These are phyloP conservation scores for Backusella australiensis DNA, from an alignment of 192 early-diverging fungal species.

Conservation along the genomic window DNA sequence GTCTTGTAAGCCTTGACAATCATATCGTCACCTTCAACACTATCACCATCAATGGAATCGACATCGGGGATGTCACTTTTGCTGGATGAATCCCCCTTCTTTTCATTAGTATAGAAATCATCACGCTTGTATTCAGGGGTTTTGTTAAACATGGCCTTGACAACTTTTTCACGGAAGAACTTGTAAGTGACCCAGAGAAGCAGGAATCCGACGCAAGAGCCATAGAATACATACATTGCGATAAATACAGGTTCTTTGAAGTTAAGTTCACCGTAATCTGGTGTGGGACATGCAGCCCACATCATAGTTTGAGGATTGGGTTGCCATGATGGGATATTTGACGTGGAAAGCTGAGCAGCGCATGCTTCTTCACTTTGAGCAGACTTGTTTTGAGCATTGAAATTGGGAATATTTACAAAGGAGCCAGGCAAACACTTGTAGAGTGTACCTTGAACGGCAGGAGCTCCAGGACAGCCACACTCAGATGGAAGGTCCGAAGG, in stretches of 20 bases:
- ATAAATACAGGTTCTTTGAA: slow-evolving; percentile 36
- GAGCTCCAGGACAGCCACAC: slow-evolving; percentile 31
- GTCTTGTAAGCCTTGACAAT: slow-evolving; percentile 44
- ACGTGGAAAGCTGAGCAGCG: not conserved
- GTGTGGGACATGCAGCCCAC: slow-evolving; percentile 34
- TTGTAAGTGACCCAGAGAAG: slow-evolving; percentile 31
- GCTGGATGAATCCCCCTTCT: not conserved
- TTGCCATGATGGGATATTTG: slow-evolving; percentile 8
- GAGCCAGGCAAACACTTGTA: slow-evolving; percentile 23
- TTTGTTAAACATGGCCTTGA: not conserved
- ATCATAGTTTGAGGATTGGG: slow-evolving; percentile 13
- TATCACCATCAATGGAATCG: slow-evolving; percentile 6
- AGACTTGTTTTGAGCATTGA: slow-evolving; percentile 29
- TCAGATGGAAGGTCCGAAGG: slow-evolving; percentile 27
- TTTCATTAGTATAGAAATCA: slow-evolving; percentile 3
- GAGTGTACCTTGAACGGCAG: slow-evolving; percentile 12
- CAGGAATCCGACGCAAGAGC: slow-evolving; percentile 18
- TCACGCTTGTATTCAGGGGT: slow-evolving; percentile 5
- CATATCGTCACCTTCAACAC: slow-evolving; percentile 25
- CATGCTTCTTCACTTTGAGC: slow-evolving; percentile 22
- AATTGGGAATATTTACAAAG: slow-evolving; percentile 22
- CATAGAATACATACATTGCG: slow-evolving; percentile 26
- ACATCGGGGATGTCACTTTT: not conserved
- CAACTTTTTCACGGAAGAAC: slow-evolving; percentile 1
- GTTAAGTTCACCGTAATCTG: slow-evolving; percentile 13